A percentile compares a stretch with the other conserved stretches of the same genome.
These are phyloP conservation scores for Metarhizium robertsii DNA, from an alignment of 2,329 filamentous ascomycete genomes.

Conservation along the genomic window DNA sequence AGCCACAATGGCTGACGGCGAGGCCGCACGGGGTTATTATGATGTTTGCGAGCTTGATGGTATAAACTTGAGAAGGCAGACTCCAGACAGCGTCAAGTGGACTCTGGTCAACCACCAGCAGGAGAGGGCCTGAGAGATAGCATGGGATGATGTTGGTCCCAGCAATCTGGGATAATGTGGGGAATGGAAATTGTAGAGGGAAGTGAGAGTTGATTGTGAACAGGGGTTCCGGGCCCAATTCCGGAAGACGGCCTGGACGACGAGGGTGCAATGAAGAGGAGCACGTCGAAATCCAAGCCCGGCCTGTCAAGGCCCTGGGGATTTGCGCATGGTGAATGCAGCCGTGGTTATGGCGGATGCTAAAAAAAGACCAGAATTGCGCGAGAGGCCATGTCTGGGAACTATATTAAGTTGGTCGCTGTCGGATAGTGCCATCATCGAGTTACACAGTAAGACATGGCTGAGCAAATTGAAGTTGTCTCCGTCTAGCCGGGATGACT, in stretches of 20 bases:
- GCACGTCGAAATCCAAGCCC: constrained; percentile 6
- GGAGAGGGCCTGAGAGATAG: constrained; percentile 6
- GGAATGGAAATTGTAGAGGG: not conserved
- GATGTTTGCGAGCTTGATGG: not conserved
- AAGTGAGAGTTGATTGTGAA: not conserved
- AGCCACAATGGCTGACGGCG: not conserved
- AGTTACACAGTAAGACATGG: not conserved
- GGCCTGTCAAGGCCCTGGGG: too few relatives aligned
- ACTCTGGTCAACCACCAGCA: not conserved
- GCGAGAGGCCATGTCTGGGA: too few relatives aligned
- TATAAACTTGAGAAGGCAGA: not conserved
- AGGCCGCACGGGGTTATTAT: not conserved
- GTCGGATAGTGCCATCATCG: not conserved
- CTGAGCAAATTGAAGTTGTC: not conserved
- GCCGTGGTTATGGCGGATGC: too few relatives aligned
- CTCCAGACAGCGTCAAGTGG: not conserved
- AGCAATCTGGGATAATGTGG: constrained; percentile 2
- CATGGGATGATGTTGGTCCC: constrained; percentile 1
- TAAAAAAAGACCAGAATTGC: too few relatives aligned
- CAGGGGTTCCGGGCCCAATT: not conserved
- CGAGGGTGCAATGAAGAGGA: constrained; percentile 29
- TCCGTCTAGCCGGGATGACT: not conserved
- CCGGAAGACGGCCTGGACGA: not conserved
- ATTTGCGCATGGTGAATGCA: too few relatives aligned
- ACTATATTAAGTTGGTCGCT: too few relatives aligned